These are phyloP conservation scores for Ceratocystis diversiconidia DNA, from an alignment of 2,329 filamentous ascomycete species.

Conservation along the genomic window DNA sequence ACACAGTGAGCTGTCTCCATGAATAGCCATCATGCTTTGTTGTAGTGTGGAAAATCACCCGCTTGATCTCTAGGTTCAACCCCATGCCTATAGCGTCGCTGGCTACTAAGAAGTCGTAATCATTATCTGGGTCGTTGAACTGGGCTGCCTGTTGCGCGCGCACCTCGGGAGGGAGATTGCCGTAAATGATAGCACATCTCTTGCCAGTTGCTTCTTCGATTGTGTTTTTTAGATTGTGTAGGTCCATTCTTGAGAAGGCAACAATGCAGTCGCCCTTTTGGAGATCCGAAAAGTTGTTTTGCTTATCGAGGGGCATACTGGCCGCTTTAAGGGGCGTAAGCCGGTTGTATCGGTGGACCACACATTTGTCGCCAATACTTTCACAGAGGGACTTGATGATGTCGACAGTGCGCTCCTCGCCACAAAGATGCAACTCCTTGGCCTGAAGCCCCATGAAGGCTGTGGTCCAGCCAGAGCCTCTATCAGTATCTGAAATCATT, in stretches of 20 bases:
- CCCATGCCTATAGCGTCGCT: slow-evolving; percentile 98
- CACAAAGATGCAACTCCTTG: slow-evolving; percentile 83
- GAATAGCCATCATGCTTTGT: slow-evolving; percentile 54
- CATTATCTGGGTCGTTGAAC: slow-evolving; percentile 91
- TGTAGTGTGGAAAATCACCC: slow-evolving; percentile 71
- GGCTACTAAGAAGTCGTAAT: slow-evolving; percentile 87
- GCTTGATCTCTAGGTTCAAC: slow-evolving; percentile 80
- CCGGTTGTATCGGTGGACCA: slow-evolving; percentile 71
- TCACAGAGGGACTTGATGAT: slow-evolving; percentile 66
- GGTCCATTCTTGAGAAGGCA: slow-evolving; percentile 65
- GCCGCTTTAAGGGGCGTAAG: slow-evolving; percentile 63
- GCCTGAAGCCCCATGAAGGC: slow-evolving; percentile 78
- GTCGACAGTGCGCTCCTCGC: slow-evolving; percentile 69
- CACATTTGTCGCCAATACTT: slow-evolving; percentile 64
- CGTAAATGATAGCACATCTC: slow-evolving; percentile 86
- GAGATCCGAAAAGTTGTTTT: slow-evolving; percentile 44
- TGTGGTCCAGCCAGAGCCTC: slow-evolving; percentile 90
- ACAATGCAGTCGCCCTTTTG: slow-evolving; percentile 86
- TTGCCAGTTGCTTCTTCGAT: slow-evolving; percentile 65
- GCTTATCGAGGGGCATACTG: slow-evolving; percentile 43
- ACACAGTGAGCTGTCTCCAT: slow-evolving; percentile 46
- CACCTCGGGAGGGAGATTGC: slow-evolving; percentile 80
- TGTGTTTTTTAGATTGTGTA: slow-evolving; percentile 64
- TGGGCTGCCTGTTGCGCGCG: slow-evolving; percentile 78
- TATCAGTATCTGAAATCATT: slow-evolving; percentile 70